Evolutionary conservation across 164 flowering plant species (phyloP), one percentile per base, ranked within the genome.

Genomic region (Cinnamomum chago): DNA sequence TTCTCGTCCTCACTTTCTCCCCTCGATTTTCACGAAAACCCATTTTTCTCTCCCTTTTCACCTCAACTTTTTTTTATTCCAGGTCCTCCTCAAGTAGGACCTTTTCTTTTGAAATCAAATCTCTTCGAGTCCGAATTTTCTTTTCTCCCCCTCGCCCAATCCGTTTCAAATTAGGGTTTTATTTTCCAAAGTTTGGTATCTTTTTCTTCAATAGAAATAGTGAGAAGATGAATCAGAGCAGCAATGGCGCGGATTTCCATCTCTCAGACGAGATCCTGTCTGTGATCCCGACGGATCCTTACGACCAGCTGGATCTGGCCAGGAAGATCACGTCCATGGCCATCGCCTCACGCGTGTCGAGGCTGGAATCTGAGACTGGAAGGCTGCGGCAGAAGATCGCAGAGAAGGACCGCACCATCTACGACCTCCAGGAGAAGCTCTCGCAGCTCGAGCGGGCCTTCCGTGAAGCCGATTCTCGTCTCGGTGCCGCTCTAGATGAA

Each of bases 321-420:
- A 77, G 98, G 60, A 94, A 94, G 85, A 89, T 94, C 47, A 94
- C 98, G 15, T 92, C 98, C 50, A 85, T 94, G 95, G 97, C 97
- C 5, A 90, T 94, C 25, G 97, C 97, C 9, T 91, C 98, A 62
- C 90, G 98, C 66, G 97, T 94, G 12, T 85, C 97, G n/a, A 90
- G 86, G 62, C 90, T 92, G 27, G 98, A 94, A 81, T 40, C 88
- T 5, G 97, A 94, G 76, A 58, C 79, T 20, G 82, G 80, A 0
- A 78, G 83, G 23, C 77, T 92, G 83, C 58, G 83, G 72, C 89
- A 84, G 79, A 87, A 81, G 79, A 64, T 91, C 14, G 10, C 73
- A 12, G 98, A 94, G 62, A 92, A 91, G 83, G 98, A 94, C 66
- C 78, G 86, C 1, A 3, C 82, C 40, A 76, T 92, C 10, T 74